These are phyloP conservation scores for Flaveria sonorensis DNA, from an alignment of 129 eudicot species.

Conservation along the genomic window DNA sequence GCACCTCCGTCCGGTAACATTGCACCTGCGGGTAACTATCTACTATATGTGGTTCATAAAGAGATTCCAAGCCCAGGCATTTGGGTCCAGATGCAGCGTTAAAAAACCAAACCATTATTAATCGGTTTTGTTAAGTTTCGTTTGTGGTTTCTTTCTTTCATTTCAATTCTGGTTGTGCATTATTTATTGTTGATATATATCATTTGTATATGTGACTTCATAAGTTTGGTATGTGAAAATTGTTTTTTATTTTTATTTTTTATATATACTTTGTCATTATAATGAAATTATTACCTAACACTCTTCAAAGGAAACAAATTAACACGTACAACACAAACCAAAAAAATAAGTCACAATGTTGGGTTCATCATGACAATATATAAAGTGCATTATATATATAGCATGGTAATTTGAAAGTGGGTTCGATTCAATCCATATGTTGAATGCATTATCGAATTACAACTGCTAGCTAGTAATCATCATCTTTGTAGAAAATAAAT, in stretches of 20 bases:
- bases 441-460: not conserved
- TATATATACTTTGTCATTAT: not conserved
- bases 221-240: not conserved
- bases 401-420: too few species aligned
- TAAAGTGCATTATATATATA: too few species aligned
- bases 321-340: not conserved
- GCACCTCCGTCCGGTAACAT: conserved; percentile 47
- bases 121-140: not conserved
- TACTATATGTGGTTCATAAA: conserved; percentile 59
- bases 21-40: conserved; percentile 60
- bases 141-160: not conserved
- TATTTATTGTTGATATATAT: not conserved
- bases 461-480: not conserved
- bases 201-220: not conserved
- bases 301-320: too few species aligned
- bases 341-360: not conserved
- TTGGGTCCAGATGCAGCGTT: conserved; percentile 56
- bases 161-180: not conserved
- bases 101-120: not conserved
- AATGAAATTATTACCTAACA: not conserved
- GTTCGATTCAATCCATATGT: not conserved
- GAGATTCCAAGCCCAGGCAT: conserved; percentile 66
- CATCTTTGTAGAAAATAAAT: not conserved
- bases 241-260: not conserved
- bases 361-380: too few species aligned